phyloP scores from a whole-genome alignment of 768 basidiomycete genomes.

The Hypholoma fasciculare region DNA sequence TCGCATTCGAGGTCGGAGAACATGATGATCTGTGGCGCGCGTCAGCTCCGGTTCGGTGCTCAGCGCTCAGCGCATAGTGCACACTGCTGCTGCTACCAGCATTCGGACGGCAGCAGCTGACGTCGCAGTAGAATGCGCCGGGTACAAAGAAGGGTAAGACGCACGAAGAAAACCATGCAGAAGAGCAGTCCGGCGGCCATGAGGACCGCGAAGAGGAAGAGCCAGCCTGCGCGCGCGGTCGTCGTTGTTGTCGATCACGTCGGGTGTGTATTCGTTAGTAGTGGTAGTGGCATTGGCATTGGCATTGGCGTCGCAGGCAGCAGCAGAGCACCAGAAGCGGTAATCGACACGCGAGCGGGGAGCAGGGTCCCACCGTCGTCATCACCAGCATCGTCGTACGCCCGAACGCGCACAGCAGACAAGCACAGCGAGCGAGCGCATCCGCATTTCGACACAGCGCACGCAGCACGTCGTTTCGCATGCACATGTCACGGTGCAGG shows the following conservation, averaged over 20 bases:
- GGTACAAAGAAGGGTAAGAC: conserved; percentile 31
- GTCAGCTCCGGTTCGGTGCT: too few species aligned
- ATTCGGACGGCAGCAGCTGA: not conserved
- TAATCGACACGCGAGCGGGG: too few species aligned
- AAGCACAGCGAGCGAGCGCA: too few species aligned
- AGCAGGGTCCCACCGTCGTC: too few species aligned
- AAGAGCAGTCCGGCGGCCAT: conserved; percentile 94
- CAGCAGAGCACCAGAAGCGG: too few species aligned
- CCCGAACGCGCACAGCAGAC: too few species aligned
- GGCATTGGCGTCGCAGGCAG: not conserved
- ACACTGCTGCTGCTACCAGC: not conserved
- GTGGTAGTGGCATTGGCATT: not conserved
- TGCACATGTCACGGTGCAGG: too few species aligned
- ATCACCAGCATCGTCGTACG: too few species aligned
- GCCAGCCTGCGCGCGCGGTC: conserved; percentile 65
- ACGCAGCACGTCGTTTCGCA: too few species aligned
- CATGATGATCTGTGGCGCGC: conserved; percentile 87
- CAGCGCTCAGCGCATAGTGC: not conserved
- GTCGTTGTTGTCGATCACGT: not conserved
- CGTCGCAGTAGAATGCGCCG: not conserved
- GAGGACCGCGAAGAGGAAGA: conserved; percentile 95
- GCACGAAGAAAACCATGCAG: conserved; percentile 99
- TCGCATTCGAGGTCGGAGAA: conserved; percentile 99
- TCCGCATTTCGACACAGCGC: too few species aligned
- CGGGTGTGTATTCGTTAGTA: not conserved